phyloP scores from a whole-genome alignment of 129 eudicot genomes.

The Escallonia herrerae region DNA sequence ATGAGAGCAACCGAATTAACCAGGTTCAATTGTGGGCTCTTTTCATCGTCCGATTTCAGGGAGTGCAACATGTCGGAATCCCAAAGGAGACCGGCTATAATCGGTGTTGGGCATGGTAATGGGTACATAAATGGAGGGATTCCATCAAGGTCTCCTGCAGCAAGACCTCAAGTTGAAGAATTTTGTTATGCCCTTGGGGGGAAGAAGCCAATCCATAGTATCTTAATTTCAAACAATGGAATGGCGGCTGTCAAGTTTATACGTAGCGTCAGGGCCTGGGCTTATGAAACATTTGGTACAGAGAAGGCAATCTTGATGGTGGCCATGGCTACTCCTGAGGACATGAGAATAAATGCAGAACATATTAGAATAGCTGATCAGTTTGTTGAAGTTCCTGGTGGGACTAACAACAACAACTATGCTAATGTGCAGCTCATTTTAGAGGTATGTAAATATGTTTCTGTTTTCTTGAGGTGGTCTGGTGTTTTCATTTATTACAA shows the following conservation, averaged over 20 bases:
- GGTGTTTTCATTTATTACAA: slow-evolving; percentile 5
- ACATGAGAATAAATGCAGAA: slow-evolving; percentile 95
- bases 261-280: slow-evolving; percentile 93
- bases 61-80: slow-evolving; percentile 62
- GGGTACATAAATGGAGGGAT: slow-evolving; percentile 47
- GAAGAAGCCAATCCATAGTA: slow-evolving; percentile 75
- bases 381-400: slow-evolving; percentile 98
- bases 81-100: slow-evolving; percentile 43
- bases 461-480: neutral
- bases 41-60: slow-evolving; percentile 20
- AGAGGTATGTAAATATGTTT: slow-evolving; percentile 55
- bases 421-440: slow-evolving; percentile 98
- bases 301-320: slow-evolving; percentile 92
- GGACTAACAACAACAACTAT: slow-evolving; percentile 91
- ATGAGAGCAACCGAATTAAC: neutral
- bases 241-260: slow-evolving; percentile 99
- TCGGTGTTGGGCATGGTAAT: slow-evolving; percentile 33
- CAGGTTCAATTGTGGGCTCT: neutral
- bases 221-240: slow-evolving; percentile 93
- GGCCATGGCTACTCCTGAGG: slow-evolving; percentile 99
- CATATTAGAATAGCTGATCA: slow-evolving; percentile 96
- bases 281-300: slow-evolving; percentile 92
- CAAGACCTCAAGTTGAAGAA: slow-evolving; percentile 59
- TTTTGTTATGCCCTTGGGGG: slow-evolving; percentile 90
- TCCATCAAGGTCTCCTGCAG: slow-evolving; percentile 53